phyloP scores from a whole-genome alignment of 768 basidiomycete genomes.

The Boletus vermiculosoides region DNA sequence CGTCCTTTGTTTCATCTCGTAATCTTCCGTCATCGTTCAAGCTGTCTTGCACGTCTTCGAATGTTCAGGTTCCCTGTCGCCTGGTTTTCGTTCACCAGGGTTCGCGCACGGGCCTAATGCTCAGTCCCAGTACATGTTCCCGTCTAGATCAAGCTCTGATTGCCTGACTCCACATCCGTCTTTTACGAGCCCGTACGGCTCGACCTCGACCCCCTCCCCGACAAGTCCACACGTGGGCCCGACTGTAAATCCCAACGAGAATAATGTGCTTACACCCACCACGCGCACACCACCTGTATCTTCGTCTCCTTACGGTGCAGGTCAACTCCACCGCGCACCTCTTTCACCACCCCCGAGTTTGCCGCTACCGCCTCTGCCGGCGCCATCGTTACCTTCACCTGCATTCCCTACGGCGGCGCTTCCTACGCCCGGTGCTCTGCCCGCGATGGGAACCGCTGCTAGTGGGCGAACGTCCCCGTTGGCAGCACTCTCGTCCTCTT shows the following conservation, averaged over 20 bases:
- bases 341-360: constrained; percentile 27
- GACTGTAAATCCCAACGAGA: neutral
- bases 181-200: neutral
- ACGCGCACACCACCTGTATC: constrained; percentile 9
- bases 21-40: constrained; percentile 6
- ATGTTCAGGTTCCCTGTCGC: constrained; percentile 18
- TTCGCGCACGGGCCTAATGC: constrained; percentile 3
- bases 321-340: constrained; percentile 7
- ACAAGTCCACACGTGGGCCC: neutral
- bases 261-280: neutral
- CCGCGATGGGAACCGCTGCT: constrained; percentile 4
- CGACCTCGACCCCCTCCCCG: constrained; percentile 1
- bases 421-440: neutral
- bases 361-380: constrained; percentile 23
- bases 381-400: constrained; percentile 16
- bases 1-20: constrained; percentile 12
- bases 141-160: constrained; percentile 10
- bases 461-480: constrained; percentile 21
- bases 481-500: constrained; percentile 5
- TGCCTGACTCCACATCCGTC: constrained; percentile 2
- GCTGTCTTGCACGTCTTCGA: neutral
- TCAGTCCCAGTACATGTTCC: constrained; percentile 21
- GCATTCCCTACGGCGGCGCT: neutral
- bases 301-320: neutral
- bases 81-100: constrained; percentile 23